A percentile compares a stretch with the other conserved stretches of the same genome.
Conservation (phyloP, 1,284 basidiomycete genomes). For the Boletus semigastroideus region DNA sequence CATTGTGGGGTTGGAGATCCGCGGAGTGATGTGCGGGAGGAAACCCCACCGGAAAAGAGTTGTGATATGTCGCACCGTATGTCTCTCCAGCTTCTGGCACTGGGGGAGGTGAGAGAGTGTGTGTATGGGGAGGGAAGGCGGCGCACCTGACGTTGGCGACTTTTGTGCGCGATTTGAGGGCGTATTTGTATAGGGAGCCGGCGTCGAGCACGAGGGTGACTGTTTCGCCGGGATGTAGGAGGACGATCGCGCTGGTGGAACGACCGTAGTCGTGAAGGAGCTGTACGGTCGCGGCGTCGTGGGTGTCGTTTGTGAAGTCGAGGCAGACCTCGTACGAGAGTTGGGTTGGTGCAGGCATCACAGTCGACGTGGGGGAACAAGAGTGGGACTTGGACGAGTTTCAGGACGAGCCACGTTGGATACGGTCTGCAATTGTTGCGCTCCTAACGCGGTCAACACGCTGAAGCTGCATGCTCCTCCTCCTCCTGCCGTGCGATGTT, state of each 20-base stretch:
- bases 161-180: conserved; percentile 60
- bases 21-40: conserved; percentile 31
- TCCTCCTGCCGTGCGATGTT: conserved; percentile 36
- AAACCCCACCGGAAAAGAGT: conserved; percentile 45
- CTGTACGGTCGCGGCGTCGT: conserved; percentile 62
- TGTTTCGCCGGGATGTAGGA: conserved; percentile 62
- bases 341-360: conserved; percentile 50
- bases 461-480: conserved; percentile 23
- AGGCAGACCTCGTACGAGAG: conserved; percentile 58
- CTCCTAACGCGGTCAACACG: conserved; percentile 33
- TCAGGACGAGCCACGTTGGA: conserved; percentile 34
- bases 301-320: conserved; percentile 68
- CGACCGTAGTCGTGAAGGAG: conserved; percentile 63
- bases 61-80: conserved; percentile 59
- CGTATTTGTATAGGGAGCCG: conserved; percentile 66
- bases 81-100: conserved; percentile 67
- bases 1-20: conserved; percentile 36
- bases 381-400: conserved; percentile 29
- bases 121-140: conserved; percentile 1
- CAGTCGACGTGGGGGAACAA: too few species aligned
- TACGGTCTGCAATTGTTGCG: conserved; percentile 32
- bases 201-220: conserved; percentile 67
- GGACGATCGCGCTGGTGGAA: conserved; percentile 50
- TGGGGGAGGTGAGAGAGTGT: conserved; percentile 25
- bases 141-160: conserved; percentile 70